Base-by-base conservation (phyloP, 495 filamentous ascomycete genomes). In the Penicillium diatomitis region DNA sequence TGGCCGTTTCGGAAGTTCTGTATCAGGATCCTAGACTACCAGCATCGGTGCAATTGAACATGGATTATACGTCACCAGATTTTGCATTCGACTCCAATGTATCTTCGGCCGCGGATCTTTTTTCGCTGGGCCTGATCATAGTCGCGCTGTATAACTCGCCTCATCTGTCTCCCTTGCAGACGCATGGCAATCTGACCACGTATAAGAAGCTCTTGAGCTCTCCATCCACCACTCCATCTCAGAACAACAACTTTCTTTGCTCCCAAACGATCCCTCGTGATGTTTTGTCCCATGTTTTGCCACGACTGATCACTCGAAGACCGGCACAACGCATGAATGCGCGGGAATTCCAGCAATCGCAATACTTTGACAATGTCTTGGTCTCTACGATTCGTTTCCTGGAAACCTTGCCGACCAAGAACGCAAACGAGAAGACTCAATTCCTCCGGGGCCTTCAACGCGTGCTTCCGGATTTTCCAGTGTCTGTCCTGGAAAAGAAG, bases 321-420 rank as follows among this genome's bases (percentile, higher is more conserved):
- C 87, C 92, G 0, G 87, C 88, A 2, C 84, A 92, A 56, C 78
- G 92, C 31, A 80, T 95, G 72, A 91, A 81, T 47, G 94, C 91
- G 34, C 80, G 82, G 44, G 90, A 95, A 53, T 97, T 98, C 51
- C 91, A 98, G 60, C 81, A 95, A 61, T 90, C 87, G 50, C 80
- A 82, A 51, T 98, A 94, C 61, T 98, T 98, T 53, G 88, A 97
- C 63, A 97, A 96, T 61, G 89, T 96, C 44, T 74, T 98, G 27
- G 86, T 98, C 29, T 92, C 89, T 2, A 92, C 94, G 0, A 90
- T 98, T 45, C 90, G 94, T 28, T 98, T 97, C 58, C 70, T 98
- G 28, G 92, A 98, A 52, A 74, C 80, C 0, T 76, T 98, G 44
- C 90, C 92, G 2, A 85, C 89, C 36, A 98, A 98, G 68, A 95